A percentile compares a stretch with the other conserved stretches of the same genome.
Evolutionary conservation across 2,329 filamentous ascomycete species (phyloP).

Genomic region (Zymoseptoria passerinii): DNA sequence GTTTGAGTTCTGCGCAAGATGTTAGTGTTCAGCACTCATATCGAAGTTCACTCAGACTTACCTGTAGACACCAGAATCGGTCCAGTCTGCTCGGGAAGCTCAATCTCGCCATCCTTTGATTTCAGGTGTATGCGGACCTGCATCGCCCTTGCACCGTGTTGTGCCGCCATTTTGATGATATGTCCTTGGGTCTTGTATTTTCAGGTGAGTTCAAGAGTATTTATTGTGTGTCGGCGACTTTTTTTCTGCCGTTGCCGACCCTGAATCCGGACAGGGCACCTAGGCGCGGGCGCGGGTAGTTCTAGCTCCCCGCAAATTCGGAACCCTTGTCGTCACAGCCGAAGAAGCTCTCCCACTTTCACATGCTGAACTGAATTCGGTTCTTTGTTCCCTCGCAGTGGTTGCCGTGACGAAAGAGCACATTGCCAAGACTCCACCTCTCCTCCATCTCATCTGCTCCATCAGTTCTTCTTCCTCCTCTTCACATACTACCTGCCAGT

Average conservation of each 20-base stretch:
- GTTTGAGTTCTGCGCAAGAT: slow-evolving; percentile 41
- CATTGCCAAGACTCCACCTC: neutral
- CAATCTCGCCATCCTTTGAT: slow-evolving; percentile 45
- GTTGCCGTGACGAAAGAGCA: neutral
- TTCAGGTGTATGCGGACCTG: slow-evolving; percentile 50
- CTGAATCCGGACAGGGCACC: neutral
- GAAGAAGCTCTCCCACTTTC: slow-evolving; percentile 7
- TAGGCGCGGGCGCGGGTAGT: neutral
- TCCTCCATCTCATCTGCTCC: slow-evolving; percentile 2
- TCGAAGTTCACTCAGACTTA: slow-evolving; percentile 25
- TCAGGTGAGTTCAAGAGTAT: neutral
- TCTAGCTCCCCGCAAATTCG: neutral
- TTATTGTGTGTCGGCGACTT: slow-evolving; percentile 4
- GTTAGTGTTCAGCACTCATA: neutral
- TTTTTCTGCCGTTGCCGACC: neutral
- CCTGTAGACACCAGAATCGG: slow-evolving; percentile 51
- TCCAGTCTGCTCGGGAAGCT: slow-evolving; percentile 46
- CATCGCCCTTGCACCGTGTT: slow-evolving; percentile 13
- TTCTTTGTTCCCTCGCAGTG: neutral
- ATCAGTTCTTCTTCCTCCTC: slow-evolving; percentile 1
- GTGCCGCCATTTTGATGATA: slow-evolving; percentile 7
- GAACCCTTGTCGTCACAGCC: neutral
- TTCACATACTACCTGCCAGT: neutral
- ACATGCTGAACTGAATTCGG: slow-evolving; percentile 5
- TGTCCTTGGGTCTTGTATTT: neutral